These are phyloP conservation scores for Aspergillus carlsbadensis DNA, from an alignment of 495 filamentous ascomycete genomes.

Conservation along the genomic window DNA sequence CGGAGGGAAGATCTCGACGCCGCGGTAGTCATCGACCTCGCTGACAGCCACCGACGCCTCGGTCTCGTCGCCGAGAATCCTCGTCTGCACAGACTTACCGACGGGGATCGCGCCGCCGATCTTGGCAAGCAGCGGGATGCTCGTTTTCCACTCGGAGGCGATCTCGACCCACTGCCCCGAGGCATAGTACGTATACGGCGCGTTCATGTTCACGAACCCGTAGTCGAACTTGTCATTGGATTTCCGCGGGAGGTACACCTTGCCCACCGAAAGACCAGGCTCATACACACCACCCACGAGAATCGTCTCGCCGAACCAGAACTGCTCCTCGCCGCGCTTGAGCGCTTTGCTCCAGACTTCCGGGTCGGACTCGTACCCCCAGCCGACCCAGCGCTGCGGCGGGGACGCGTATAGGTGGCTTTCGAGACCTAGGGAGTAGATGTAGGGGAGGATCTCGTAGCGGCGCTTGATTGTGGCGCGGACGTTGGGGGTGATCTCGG, in stretches of 20 bases:
- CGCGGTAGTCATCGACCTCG: constrained; percentile 61
- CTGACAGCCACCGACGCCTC: constrained; percentile 48
- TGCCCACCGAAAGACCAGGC: constrained; percentile 48
- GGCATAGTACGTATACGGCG: constrained; percentile 55
- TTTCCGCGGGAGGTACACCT: constrained; percentile 60
- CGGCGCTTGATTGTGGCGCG: constrained; percentile 63
- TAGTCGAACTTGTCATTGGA: constrained; percentile 37
- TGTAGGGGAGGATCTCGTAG: constrained; percentile 68
- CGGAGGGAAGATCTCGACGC: constrained; percentile 64
- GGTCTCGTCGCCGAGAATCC: constrained; percentile 53
- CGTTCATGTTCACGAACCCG: constrained; percentile 62
- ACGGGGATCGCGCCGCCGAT: constrained; percentile 59
- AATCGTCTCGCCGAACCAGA: constrained; percentile 68
- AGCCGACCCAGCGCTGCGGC: constrained; percentile 66
- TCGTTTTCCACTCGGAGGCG: constrained; percentile 54
- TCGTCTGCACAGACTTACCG: constrained; percentile 56
- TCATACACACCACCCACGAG: constrained; percentile 66
- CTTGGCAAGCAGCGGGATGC: constrained; percentile 62
- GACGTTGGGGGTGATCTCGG: constrained; percentile 57
- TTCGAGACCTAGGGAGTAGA: constrained; percentile 61
- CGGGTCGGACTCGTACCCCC: constrained; percentile 64
- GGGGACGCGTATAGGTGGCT: constrained; percentile 57
- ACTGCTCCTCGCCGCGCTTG: constrained; percentile 61
- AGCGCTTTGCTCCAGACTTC: constrained; percentile 59
- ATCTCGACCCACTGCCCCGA: constrained; percentile 63